Conservation (phyloP, 225 moss, liverwort and hornwort genomes). For the Thuidium tamariscinum region DNA sequence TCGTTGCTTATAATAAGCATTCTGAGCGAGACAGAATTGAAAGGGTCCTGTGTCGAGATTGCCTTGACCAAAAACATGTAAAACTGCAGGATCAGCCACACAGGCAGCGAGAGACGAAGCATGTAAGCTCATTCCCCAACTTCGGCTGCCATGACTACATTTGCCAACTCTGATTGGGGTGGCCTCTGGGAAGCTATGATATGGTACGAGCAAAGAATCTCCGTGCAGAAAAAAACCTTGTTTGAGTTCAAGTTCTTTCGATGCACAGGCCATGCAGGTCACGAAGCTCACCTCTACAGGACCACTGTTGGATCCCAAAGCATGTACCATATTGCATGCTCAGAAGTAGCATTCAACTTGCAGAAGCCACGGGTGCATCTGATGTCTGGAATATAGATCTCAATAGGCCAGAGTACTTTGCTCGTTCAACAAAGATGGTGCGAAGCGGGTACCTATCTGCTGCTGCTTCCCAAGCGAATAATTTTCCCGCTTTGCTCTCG, state of each 20-base stretch:
- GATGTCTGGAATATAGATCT: neutral
- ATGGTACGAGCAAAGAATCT: neutral
- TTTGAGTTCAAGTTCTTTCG: neutral
- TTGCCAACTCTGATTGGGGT: neutral
- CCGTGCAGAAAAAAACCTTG: neutral
- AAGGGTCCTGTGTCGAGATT: neutral
- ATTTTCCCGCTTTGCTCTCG: slow-evolving; percentile 20
- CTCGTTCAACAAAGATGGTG: neutral
- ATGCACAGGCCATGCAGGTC: neutral
- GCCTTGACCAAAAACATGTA: slow-evolving; percentile 12
- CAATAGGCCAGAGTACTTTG: neutral
- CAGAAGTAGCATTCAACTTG: neutral
- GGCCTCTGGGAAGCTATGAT: neutral
- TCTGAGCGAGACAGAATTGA: neutral
- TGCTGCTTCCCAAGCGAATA: neutral
- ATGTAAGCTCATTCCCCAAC: slow-evolving; percentile 13
- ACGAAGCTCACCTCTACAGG: slow-evolving; percentile 14
- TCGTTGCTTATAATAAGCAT: neutral
- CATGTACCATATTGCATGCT: neutral
- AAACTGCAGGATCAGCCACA: neutral
- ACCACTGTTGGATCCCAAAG: neutral
- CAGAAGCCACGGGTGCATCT: neutral
- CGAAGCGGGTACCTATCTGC: neutral
- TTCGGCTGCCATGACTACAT: neutral
- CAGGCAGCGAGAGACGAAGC: neutral